Evolutionary conservation across 345 rosid genomes (phyloP).

Genomic region (Eucalyptus leucophloia): DNA sequence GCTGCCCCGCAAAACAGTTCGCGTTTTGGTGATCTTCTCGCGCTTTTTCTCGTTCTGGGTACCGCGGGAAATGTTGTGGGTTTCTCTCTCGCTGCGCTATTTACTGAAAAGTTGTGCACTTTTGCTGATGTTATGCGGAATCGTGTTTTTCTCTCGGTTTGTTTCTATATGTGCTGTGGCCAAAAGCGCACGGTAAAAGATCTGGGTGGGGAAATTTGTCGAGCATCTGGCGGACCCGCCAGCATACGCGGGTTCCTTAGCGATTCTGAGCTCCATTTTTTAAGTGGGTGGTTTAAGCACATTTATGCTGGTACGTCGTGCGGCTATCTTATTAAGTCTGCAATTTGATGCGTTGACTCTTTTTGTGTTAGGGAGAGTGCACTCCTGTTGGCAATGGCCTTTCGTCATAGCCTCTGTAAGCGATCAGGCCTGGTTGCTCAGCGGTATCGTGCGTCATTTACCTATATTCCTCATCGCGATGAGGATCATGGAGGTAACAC

Average conservation of each 20-base stretch:
- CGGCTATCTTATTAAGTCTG: not conserved
- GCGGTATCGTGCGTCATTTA: constrained; percentile 14
- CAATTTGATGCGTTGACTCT: not conserved
- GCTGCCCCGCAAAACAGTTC: not conserved
- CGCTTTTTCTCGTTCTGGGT: not conserved
- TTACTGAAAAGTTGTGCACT: not conserved
- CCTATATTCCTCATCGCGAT: constrained; percentile 14
- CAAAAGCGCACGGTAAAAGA: not conserved
- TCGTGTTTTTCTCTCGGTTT: not conserved
- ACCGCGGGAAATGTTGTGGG: not conserved
- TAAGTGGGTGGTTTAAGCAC: not conserved
- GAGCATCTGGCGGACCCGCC: not conserved
- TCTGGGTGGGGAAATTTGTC: not conserved
- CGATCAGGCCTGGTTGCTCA: constrained; percentile 30
- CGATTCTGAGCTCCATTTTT: not conserved
- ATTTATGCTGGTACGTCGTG: not conserved
- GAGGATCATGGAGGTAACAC: constrained; percentile 18
- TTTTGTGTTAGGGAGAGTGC: not conserved
- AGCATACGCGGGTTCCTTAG: not conserved
- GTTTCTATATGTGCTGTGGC: not conserved
- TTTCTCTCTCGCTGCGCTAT: not conserved
- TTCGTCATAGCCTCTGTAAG: constrained; percentile 29
- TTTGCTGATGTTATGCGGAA: not conserved
- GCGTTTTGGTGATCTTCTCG: not conserved
- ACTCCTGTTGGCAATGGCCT: constrained; percentile 29